Base-by-base conservation (phyloP, 129 eudicot species). In the Tagetes erecta region DNA sequence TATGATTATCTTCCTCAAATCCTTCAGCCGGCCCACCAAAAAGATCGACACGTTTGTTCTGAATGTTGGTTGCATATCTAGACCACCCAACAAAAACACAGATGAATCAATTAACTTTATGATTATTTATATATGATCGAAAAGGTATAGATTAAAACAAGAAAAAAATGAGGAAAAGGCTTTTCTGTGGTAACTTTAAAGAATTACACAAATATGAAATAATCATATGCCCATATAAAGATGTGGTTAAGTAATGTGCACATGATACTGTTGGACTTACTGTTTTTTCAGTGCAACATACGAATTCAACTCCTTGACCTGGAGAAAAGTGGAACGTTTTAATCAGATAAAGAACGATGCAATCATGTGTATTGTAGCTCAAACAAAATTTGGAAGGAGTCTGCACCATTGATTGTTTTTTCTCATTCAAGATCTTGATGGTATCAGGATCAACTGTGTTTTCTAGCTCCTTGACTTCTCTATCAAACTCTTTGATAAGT, bases 401-500 rank as follows among this genome's bases (percentile, higher is more conserved):
- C 36, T 67, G 71, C 72, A 93, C 97, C 99, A 94, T 88, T 53
- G 99, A 84, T 70, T 94, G 98, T 67, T 94, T 94, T 83, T 86
- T 88, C 88, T 94, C 99, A 77, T 52, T 86, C 65, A 91, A 84
- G 82, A 84, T 83, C 88, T 84, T 91, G 85, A 76, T 86, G 58
- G 92, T 87, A 69, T 80, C 85, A 45, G 94, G 78, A 77, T 84
- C 97, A 85, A 80, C 83, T 82, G 81, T 87, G 71, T 80, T 75
- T 78, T 85, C 93, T 74, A 69, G 65, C 42, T 88, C 92, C 82
- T 91, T 94, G 49, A 88, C 80, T 83, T 90, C 97, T 84, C 94
- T 82, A 75, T 94, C 98, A 67, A 86, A 94, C 74, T 94, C 98
- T 86, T 94, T 94, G 55, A 94, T 91, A 80, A 94, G 96, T 92